A percentile compares a stretch with the other conserved stretches of the same genome.
Conservation (phyloP, 805 yeast species). For the Henningerozyma blattae region DNA sequence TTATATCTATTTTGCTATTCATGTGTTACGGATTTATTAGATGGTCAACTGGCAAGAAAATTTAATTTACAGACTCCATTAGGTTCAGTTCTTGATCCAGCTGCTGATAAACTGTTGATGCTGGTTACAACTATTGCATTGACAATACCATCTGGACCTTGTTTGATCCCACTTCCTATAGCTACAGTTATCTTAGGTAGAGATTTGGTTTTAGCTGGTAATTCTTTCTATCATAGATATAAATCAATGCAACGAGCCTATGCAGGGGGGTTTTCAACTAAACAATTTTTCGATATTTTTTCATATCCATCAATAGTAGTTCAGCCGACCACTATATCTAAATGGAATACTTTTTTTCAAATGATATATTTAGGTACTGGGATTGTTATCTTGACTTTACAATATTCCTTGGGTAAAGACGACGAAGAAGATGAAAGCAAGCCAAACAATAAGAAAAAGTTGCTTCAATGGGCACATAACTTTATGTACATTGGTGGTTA, state of each 20-base stretch:
- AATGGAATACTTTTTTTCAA: conserved; percentile 82
- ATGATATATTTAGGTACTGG: conserved; percentile 73
- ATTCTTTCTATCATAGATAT: conserved; percentile 65
- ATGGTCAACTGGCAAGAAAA: conserved; percentile 81
- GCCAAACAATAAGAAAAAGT: no score
- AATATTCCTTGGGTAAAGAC: no score
- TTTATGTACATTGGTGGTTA: neutral
- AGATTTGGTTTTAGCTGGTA: conserved; percentile 59
- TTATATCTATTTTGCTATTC: conserved; percentile 69
- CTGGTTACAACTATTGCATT: conserved; percentile 70
- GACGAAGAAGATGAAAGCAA: no score
- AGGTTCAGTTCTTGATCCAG: conserved; percentile 88
- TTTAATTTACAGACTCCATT: conserved; percentile 67
- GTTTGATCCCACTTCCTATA: conserved; percentile 56
- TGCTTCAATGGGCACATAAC: no score
- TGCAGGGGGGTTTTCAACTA: conserved; percentile 34
- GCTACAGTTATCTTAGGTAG: conserved; percentile 73
- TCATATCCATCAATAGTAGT: conserved; percentile 76
- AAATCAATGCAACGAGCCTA: conserved; percentile 30
- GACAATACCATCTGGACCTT: conserved; percentile 37
- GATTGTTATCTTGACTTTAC: conserved; percentile 27
- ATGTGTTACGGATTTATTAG: conserved; percentile 81
- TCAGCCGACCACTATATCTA: conserved; percentile 75
- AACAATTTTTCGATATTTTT: conserved; percentile 60
- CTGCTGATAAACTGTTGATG: conserved; percentile 91